Evolutionary conservation across 805 yeast genomes (phyloP).

Genomic region (Brettanomyces sp.): DNA sequence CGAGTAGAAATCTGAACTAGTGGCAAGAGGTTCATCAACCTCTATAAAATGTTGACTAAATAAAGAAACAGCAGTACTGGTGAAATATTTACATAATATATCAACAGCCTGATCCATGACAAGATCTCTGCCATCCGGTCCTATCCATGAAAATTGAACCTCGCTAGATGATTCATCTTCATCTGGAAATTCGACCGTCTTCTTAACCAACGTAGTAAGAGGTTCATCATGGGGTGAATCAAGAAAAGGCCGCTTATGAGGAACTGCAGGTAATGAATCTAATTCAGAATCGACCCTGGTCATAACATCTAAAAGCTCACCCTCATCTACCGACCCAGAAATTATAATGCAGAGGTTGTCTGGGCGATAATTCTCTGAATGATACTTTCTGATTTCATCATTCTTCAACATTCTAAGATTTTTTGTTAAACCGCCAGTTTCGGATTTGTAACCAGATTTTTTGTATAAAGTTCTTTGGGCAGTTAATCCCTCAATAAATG

Average conservation of each 20-base stretch:
- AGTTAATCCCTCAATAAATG: conserved; percentile 53
- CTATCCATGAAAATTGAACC: conserved; percentile 66
- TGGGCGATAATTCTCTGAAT: conserved; percentile 62
- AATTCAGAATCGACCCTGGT: conserved; percentile 51
- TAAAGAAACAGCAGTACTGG: conserved; percentile 70
- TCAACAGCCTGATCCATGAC: conserved; percentile 60
- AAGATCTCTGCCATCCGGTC: conserved; percentile 51
- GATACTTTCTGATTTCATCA: conserved; percentile 70
- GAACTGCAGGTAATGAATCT: conserved; percentile 29
- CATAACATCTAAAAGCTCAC: conserved; percentile 56
- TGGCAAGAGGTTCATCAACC: conserved; percentile 72
- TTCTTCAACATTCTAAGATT: conserved; percentile 67
- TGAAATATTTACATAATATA: conserved; percentile 61
- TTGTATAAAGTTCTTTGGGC: conserved; percentile 49
- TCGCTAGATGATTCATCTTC: conserved; percentile 81
- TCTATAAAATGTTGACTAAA: conserved; percentile 68
- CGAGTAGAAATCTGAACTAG: conserved; percentile 57
- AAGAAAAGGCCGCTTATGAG: conserved; percentile 64
- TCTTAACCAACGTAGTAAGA: conserved; percentile 29
- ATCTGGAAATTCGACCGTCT: conserved; percentile 75
- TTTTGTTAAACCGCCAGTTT: conserved; percentile 84
- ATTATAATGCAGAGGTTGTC: conserved; percentile 77
- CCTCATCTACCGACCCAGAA: conserved; percentile 77
- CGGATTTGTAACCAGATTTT: conserved; percentile 78
- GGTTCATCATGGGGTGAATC: conserved; percentile 48